These are phyloP conservation scores for Epichloe gansuensis DNA, from an alignment of 2,329 filamentous ascomycete genomes.

Conservation along the genomic window DNA sequence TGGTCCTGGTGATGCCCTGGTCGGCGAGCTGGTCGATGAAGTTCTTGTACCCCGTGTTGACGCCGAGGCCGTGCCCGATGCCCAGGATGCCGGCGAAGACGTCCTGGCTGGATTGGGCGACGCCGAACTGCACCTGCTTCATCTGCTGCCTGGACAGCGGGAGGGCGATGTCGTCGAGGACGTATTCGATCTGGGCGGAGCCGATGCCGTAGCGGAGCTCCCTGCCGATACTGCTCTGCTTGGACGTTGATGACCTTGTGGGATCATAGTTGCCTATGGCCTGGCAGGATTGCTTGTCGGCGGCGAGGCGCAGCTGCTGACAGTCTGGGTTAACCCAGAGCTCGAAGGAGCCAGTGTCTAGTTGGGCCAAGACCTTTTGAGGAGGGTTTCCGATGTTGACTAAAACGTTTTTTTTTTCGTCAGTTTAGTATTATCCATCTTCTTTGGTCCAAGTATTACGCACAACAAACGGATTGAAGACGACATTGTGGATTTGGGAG, in stretches of 20 bases:
- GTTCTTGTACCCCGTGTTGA: constrained; percentile 35
- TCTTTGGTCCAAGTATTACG: too few relatives aligned
- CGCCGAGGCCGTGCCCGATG: constrained; percentile 50
- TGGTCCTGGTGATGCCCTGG: constrained; percentile 43
- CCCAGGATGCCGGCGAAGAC: constrained; percentile 54
- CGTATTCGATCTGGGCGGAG: constrained; percentile 36
- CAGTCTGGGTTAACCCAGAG: constrained; percentile 51
- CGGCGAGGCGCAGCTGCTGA: constrained; percentile 28
- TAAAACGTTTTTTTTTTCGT: constrained; percentile 20
- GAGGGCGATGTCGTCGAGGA: constrained; percentile 31
- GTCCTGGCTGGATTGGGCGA: constrained; percentile 38
- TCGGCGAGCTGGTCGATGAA: constrained; percentile 36
- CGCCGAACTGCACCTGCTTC: constrained; percentile 47
- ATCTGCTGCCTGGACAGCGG: constrained; percentile 23
- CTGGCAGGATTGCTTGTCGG: constrained; percentile 32
- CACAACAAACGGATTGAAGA: too few relatives aligned
- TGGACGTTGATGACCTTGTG: constrained; percentile 26
- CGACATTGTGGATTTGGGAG: background rate
- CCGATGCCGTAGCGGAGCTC: constrained; percentile 39
- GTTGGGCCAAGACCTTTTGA: constrained; percentile 39
- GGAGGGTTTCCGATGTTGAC: constrained; percentile 40
- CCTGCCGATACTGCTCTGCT: constrained; percentile 21
- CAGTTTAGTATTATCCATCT: background rate
- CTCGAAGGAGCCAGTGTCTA: constrained; percentile 49
- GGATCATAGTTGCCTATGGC: constrained; percentile 32